Evolutionary conservation across 371 early-diverging fungal genomes (phyloP), one percentile per base, ranked within the genome.

Genomic region (Mortierella polycephala): DNA sequence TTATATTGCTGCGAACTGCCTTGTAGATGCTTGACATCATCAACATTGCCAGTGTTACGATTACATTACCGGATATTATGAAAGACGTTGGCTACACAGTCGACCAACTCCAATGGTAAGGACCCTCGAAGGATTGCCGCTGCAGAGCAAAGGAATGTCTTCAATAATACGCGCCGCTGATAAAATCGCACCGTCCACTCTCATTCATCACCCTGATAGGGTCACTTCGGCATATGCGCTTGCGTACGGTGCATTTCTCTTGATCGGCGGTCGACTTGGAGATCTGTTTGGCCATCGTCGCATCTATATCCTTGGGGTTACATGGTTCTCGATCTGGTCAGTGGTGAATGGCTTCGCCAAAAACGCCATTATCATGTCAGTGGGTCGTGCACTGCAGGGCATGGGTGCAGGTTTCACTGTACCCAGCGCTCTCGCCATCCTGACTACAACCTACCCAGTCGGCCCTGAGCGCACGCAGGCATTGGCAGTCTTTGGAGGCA

Each of bases 351-450:
- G 82, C 6, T 71, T 82, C n/a, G 64, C 83, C 14, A 68, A 81
- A 41, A 53, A 79, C 30, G 58, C 64, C 20, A 70, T 71, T 14
- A 14, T 81, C 62, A 61, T 84, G 71, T 80, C 83, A 6, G 65
- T 84, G 5, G 72, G 69, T 13, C 72, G 85, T 21, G 83, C 82
- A 10, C 46, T 84, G 16, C 82, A 83, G 57, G 85, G 85, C 12
- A 58, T 84, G 51, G 85, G 82, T 9, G 85, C 85, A 14, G 83
- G 83, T 5, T 72, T 72, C 57, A 84, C 82, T 11, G 70, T 84
- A 6, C 85, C 85, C 39, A 81, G 71, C 60, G 83, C 83, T 8
- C 60, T 84, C 21, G 83, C 83, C 21, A 62, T 82, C 50, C 62
- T 84, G 18, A 62, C 81, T 0, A 70, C 71, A 3, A 64, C 71